Evolutionary conservation across 2,329 filamentous ascomycete species (phyloP).

Genomic region (Trichoderma atroviride): DNA sequence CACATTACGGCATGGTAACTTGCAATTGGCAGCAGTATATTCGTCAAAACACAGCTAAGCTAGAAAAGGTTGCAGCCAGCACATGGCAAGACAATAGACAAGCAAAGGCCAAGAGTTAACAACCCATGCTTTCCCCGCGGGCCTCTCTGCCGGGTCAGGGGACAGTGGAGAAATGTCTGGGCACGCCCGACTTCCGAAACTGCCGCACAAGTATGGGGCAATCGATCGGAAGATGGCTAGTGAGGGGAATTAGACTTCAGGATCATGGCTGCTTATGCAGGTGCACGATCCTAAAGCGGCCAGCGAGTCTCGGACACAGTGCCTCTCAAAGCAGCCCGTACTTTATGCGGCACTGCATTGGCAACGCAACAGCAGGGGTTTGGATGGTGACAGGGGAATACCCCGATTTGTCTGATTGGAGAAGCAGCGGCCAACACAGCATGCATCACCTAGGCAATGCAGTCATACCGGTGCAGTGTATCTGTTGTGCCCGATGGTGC

Average conservation of each 20-base stretch:
- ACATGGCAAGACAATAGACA: slow-evolving; percentile 10
- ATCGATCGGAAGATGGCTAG: slow-evolving; percentile 16
- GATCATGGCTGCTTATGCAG: slow-evolving; percentile 8
- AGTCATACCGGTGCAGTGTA: slow-evolving; percentile 8
- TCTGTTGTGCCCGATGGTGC: neutral
- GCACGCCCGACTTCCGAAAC: slow-evolving; percentile 22
- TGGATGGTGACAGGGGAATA: neutral
- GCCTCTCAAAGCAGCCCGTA: neutral
- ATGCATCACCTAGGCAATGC: neutral
- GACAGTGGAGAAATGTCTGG: slow-evolving; percentile 15
- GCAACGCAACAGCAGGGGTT: neutral
- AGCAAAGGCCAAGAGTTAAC: neutral
- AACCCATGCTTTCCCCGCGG: slow-evolving; percentile 8
- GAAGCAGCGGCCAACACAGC: slow-evolving; percentile 1
- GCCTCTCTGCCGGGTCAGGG: slow-evolving; percentile 21
- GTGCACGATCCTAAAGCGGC: neutral
- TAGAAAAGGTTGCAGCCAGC: slow-evolving; percentile 11
- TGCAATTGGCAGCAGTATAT: neutral
- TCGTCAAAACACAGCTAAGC: neutral
- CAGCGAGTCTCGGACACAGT: slow-evolving; percentile 2
- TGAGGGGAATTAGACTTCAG: slow-evolving; percentile 19
- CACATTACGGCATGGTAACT: neutral
- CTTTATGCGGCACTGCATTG: neutral
- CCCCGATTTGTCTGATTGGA: slow-evolving; percentile 7
- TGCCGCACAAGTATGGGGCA: slow-evolving; percentile 1